These are phyloP conservation scores for Daedaleopsis nitida DNA, from an alignment of 768 basidiomycete genomes.

Conservation along the genomic window DNA sequence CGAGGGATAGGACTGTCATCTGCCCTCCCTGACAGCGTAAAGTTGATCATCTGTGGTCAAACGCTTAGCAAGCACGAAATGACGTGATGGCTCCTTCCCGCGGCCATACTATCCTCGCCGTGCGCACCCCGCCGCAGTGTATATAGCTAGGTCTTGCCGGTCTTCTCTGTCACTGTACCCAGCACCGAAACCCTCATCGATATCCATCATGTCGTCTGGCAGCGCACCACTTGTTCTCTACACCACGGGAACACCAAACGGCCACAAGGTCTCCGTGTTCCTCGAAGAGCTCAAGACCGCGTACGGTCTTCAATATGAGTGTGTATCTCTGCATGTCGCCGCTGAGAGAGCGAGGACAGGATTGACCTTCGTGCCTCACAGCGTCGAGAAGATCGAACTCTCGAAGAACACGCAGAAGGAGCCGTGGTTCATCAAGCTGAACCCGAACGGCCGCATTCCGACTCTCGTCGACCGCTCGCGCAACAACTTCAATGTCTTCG, in stretches of 20 bases:
- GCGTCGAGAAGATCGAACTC: conserved; percentile 57
- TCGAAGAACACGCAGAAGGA: conserved; percentile 76
- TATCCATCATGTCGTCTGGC: conserved; percentile 7
- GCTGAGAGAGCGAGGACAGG: not conserved
- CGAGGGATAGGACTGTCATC: no score
- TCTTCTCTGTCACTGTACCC: not conserved
- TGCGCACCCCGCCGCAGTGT: not conserved
- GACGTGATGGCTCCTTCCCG: no score
- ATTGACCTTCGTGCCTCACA: conserved; percentile 24
- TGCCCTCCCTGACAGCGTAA: no score
- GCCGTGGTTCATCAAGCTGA: conserved; percentile 74
- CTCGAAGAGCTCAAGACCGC: conserved; percentile 60
- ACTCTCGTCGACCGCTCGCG: conserved; percentile 62
- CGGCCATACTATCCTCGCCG: no score
- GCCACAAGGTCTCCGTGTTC: conserved; percentile 49
- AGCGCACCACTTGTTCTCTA: conserved; percentile 31
- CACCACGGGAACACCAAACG: conserved; percentile 55
- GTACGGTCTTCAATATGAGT: conserved; percentile 55
- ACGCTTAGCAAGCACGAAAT: no score
- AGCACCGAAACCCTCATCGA: not conserved
- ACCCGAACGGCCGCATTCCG: conserved; percentile 77
- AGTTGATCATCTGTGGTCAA: no score
- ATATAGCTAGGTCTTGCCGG: not conserved
- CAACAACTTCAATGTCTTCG: conserved; percentile 69
- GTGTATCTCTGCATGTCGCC: conserved; percentile 6